Evolutionary conservation across 441 rosid species (phyloP).

Genomic region (Omphalea diandra): DNA sequence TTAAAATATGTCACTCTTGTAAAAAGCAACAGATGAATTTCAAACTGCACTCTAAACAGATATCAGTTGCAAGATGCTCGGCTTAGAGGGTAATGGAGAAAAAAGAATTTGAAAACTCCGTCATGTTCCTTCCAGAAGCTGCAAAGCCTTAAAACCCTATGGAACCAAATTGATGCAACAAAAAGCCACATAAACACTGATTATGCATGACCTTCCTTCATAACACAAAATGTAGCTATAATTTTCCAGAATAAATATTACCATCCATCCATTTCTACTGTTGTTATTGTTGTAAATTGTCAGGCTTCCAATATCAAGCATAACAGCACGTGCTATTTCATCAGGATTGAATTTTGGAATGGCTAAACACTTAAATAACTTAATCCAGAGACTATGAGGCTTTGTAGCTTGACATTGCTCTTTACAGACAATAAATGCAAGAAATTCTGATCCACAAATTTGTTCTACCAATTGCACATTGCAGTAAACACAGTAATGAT

Average conservation of each 20-base stretch:
- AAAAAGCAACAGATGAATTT: not conserved
- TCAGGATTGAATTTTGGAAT: not conserved
- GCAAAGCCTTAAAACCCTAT: too few species aligned
- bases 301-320: not conserved
- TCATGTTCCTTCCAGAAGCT: too few species aligned
- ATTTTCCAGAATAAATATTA: not conserved
- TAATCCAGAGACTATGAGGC: not conserved
- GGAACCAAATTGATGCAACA: not conserved
- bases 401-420: not conserved
- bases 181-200: not conserved
- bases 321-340: not conserved
- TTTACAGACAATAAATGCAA: not conserved
- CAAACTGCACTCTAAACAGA: not conserved
- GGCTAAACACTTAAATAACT: slow-evolving; percentile 3
- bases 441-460: not conserved
- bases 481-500: not conserved
- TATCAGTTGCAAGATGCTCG: not conserved
- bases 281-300: not conserved
- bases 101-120: too few species aligned
- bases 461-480: not conserved
- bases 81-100: too few species aligned
- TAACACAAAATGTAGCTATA: not conserved
- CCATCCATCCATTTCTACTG: not conserved
- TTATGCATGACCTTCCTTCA: not conserved
- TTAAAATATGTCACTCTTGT: not conserved